Conservation (phyloP, 1,284 basidiomycete species). For the Tremellales sp. region DNA sequence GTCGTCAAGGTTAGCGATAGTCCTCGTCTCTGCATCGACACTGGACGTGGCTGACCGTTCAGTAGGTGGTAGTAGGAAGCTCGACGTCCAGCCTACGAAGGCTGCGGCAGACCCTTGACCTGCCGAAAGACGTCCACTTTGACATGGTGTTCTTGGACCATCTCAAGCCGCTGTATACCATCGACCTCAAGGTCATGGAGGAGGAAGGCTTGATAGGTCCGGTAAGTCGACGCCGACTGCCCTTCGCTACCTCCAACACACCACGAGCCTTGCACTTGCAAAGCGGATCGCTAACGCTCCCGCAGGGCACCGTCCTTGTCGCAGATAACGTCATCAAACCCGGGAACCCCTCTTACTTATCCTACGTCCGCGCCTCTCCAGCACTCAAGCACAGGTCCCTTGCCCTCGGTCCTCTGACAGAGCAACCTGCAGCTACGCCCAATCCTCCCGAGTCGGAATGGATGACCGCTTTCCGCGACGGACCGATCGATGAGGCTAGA, state of each 20-base stretch:
- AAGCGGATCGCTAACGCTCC: background rate
- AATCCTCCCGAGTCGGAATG: constrained; percentile 27
- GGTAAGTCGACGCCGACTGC: too few species aligned
- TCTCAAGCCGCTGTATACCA: constrained; percentile 40
- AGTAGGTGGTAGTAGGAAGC: constrained; percentile 33
- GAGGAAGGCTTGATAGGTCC: constrained; percentile 38
- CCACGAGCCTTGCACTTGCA: too few species aligned
- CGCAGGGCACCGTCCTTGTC: constrained; percentile 34
- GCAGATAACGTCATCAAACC: constrained; percentile 44
- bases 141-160: constrained; percentile 44
- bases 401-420: constrained; percentile 13
- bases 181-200: constrained; percentile 40
- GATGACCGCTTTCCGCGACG: constrained; percentile 31
- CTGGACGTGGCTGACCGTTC: background rate
- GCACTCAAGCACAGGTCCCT: constrained; percentile 24
- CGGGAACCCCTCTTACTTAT: constrained; percentile 41
- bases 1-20: constrained; percentile 38
- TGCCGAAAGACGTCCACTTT: constrained; percentile 30
- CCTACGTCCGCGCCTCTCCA: constrained; percentile 35
- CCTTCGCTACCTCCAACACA: too few species aligned
- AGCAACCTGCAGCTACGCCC: constrained; percentile 23
- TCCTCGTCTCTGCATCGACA: background rate
- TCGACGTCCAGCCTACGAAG: constrained; percentile 30
- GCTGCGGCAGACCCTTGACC: constrained; percentile 29
- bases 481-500: constrained; percentile 33